These are phyloP conservation scores for Syzygium jambos DNA, from an alignment of 345 rosid genomes.

Conservation along the genomic window DNA sequence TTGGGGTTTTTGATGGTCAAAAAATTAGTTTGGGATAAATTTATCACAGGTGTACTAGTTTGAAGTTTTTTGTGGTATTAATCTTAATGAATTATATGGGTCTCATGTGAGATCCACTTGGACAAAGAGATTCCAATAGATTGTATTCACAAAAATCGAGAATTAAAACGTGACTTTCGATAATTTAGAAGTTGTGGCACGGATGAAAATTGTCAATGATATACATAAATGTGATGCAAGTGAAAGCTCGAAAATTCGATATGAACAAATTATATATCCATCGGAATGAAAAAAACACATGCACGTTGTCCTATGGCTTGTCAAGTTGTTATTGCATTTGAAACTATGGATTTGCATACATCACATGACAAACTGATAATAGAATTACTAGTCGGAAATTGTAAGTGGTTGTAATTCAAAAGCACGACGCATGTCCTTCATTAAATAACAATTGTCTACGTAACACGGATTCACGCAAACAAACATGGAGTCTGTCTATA, in stretches of 20 bases:
- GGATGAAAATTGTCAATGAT: background rate
- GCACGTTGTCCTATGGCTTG: background rate
- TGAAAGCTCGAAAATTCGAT: background rate
- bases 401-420: too few relatives aligned
- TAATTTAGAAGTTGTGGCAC: background rate
- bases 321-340: background rate
- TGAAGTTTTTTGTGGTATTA: too few relatives aligned
- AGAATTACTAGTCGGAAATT: too few relatives aligned
- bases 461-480: too few relatives aligned
- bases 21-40: too few relatives aligned
- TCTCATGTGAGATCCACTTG: background rate
- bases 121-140: background rate
- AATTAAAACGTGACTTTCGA: too few relatives aligned
- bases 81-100: background rate
- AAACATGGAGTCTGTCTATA: too few relatives aligned
- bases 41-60: too few relatives aligned
- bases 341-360: background rate
- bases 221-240: fast-evolving
- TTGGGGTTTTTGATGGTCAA: too few relatives aligned
- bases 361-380: too few relatives aligned
- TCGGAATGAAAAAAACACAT: background rate
- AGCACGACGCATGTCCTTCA: too few relatives aligned
- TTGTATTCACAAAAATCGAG: background rate
- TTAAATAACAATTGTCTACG: too few relatives aligned
- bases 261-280: background rate